phyloP scores from a whole-genome alignment of 1,139 yeast species.

The Insectozyma bohioensis region DNA sequence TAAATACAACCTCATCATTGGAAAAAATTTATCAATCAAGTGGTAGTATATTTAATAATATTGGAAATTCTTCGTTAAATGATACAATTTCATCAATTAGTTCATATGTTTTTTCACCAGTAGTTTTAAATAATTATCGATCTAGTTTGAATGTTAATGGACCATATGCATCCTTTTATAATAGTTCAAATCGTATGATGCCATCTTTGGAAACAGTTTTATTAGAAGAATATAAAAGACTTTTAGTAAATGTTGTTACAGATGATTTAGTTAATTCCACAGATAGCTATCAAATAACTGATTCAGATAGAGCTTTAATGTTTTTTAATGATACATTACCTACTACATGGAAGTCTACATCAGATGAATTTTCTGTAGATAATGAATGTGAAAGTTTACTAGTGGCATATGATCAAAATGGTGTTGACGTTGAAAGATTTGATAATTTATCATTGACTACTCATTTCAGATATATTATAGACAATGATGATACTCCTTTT shows the following conservation, averaged over 20 bases:
- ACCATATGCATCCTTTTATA: constrained; percentile 18
- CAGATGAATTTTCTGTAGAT: constrained; percentile 7
- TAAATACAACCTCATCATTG: constrained; percentile 12
- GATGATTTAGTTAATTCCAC: constrained; percentile 23
- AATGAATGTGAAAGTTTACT: constrained; percentile 11
- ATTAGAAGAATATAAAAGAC: constrained; percentile 40
- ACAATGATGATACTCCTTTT: constrained; percentile 30
- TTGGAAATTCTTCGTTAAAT: constrained; percentile 31
- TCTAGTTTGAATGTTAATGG: not conserved
- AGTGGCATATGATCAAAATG: constrained; percentile 2
- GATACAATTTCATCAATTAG: constrained; percentile 23
- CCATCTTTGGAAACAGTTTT: constrained; percentile 49
- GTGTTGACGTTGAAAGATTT: constrained; percentile 11
- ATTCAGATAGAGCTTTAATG: constrained; percentile 20
- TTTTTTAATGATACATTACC: constrained; percentile 21
- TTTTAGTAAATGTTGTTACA: constrained; percentile 34
- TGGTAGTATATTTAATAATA: no score
- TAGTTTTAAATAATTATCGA: constrained; percentile 17
- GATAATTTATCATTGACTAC: constrained; percentile 19
- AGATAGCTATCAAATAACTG: constrained; percentile 20
- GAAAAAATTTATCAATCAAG: constrained; percentile 9
- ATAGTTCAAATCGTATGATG: constrained; percentile 19
- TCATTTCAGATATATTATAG: constrained; percentile 43
- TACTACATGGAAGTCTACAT: constrained; percentile 13
- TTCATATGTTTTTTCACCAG: constrained; percentile 28